These are phyloP conservation scores for Colletotrichum sp. DNA, from an alignment of 2,329 filamentous ascomycete genomes.

Conservation along the genomic window DNA sequence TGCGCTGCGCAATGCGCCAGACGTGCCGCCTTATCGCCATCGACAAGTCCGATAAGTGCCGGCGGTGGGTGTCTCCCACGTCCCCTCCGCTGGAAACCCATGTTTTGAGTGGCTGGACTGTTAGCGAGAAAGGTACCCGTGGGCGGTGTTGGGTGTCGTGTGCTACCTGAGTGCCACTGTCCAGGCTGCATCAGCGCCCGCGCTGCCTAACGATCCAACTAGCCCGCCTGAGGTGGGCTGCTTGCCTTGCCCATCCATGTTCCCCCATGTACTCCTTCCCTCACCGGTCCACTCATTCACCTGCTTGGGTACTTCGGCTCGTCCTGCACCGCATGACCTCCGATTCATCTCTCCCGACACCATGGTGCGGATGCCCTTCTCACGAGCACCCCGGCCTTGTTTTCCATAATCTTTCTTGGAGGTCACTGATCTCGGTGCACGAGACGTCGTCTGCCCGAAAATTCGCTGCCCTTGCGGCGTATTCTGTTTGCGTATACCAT, in stretches of 20 bases:
- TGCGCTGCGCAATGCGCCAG: neutral
- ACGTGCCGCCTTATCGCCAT: conserved; percentile 8
- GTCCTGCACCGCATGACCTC: conserved; percentile 18
- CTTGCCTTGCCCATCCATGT: neutral
- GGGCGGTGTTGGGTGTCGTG: conserved; percentile 14
- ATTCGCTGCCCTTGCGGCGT: neutral
- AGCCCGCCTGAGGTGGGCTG: neutral
- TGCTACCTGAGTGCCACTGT: neutral
- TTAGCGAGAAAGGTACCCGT: conserved; percentile 10
- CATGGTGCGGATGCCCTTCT: conserved; percentile 16
- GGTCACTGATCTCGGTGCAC: neutral
- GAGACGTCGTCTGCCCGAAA: neutral
- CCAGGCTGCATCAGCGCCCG: conserved; percentile 11
- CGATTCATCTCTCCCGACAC: conserved; percentile 13
- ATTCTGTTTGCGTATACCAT: conserved; percentile 18
- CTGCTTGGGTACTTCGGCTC: conserved; percentile 10
- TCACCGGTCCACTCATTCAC: conserved; percentile 7
- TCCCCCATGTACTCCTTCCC: neutral
- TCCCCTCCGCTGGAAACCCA: neutral
- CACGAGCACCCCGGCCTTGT: conserved; percentile 16
- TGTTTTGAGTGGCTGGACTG: conserved; percentile 10
- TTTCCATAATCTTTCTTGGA: neutral
- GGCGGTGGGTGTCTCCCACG: neutral
- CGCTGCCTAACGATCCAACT: conserved; percentile 13
- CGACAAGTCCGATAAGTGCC: conserved; percentile 7